Evolutionary conservation across 345 rosid species (phyloP), one percentile per base, ranked within the genome.

Genomic region (Litchi chinensis): DNA sequence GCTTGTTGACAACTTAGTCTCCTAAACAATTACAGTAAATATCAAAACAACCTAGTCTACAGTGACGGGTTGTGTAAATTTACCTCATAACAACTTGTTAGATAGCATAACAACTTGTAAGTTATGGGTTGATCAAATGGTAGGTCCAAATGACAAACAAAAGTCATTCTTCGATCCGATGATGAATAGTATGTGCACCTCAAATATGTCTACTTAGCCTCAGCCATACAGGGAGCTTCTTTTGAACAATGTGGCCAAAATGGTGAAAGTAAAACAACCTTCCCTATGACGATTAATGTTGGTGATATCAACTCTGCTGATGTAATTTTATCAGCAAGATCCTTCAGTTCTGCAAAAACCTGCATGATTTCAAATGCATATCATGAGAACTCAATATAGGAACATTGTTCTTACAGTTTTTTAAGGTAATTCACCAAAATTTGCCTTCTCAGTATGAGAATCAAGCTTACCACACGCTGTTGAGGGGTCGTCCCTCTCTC

Each of bases 251-350:
- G 70, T 6, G 90, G 90, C 94, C 98, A 96, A 63, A 88, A 87
- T 24, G 98, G 97, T n/a, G 98, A 94, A 54, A 93, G 95, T 40
- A 90, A 87, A 4, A 94, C 99, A 3, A 93, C 99, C 80, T 86
- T 93, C 84, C 98, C 98, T 16, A 94, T 94, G 69, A 94, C 76
- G 65, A 96, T 91, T 74, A 96, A 83, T 26, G 99, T 91, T 1
- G 99, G 98, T 0, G 98, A 96, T 18, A 91, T 85, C 75, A 94
- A 84, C 75, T 80, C 90, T 22, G 90, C 94, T 5, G 57, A 62
- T 26, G 89, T 72, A 62, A 94, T 93, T 86, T 90, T 83, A 50
- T 79, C 84, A 15, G 93, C 91, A 84, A 94, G 94, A 84, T 93
- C 94, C 81, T 90, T 81, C 43, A 94, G 81, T 80, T 93, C 91